phyloP scores from a whole-genome alignment of 1,139 yeast species.

The Taiozyma onychis region DNA sequence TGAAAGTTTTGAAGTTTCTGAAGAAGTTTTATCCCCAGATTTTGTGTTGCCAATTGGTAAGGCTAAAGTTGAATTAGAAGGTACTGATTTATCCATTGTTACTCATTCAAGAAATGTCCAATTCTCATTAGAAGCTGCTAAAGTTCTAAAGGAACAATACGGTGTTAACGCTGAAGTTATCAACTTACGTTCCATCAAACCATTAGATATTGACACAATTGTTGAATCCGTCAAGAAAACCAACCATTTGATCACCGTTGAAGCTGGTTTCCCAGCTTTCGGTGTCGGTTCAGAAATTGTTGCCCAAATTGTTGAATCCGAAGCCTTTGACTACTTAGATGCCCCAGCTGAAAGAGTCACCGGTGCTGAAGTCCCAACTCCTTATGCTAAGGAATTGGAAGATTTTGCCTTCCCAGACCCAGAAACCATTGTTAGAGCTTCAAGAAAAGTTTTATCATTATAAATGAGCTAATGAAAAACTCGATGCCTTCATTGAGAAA shows the following conservation, averaged over 20 bases:
- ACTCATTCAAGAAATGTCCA: slow-evolving; percentile 90
- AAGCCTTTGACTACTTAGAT: slow-evolving; percentile 96
- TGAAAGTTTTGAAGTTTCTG: slow-evolving; percentile 84
- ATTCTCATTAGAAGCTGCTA: slow-evolving; percentile 87
- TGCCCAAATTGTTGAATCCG: slow-evolving; percentile 98
- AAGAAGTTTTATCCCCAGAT: slow-evolving; percentile 85
- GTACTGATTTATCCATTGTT: slow-evolving; percentile 84
- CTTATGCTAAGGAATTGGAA: slow-evolving; percentile 94
- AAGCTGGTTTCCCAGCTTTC: slow-evolving; percentile 96
- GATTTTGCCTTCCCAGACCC: slow-evolving; percentile 98
- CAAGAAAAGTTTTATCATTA: slow-evolving; percentile 81
- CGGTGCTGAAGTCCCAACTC: slow-evolving; percentile 99
- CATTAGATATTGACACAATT: slow-evolving; percentile 86
- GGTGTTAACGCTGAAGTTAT: slow-evolving; percentile 91
- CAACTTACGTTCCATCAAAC: slow-evolving; percentile 95
- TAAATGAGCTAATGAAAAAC: slow-evolving; percentile 22
- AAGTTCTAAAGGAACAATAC: slow-evolving; percentile 71
- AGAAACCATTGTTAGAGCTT: slow-evolving; percentile 85
- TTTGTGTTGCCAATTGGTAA: slow-evolving; percentile 89
- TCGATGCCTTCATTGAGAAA: not conserved
- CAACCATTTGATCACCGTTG: slow-evolving; percentile 92
- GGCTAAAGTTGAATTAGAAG: slow-evolving; percentile 92
- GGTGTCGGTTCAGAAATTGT: slow-evolving; percentile 98
- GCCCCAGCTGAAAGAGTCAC: slow-evolving; percentile 99
- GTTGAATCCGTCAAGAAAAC: slow-evolving; percentile 92